Percentiles rank a stretch among this genome's conserved stretches.
phyloP scores from a whole-genome alignment of 371 early-diverging fungal species.

The Nematocida sp. region DNA sequence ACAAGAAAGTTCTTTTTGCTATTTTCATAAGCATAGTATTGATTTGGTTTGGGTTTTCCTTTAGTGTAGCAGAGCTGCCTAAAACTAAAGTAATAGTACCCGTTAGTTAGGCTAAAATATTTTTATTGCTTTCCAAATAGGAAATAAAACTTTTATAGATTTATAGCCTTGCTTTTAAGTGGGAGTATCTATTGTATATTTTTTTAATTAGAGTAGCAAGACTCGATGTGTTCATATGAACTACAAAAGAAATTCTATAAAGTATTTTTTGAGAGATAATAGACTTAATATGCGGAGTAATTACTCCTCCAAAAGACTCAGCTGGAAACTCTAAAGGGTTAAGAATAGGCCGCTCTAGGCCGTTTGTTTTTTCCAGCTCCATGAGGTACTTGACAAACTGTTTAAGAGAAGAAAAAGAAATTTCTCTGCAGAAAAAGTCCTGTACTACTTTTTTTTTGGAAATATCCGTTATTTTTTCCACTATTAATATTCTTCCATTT shows the following conservation, averaged over 20 bases:
- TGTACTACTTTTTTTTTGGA: neutral
- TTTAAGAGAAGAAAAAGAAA: slow-evolving; percentile 8
- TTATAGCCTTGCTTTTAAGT: neutral
- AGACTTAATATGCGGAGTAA: neutral
- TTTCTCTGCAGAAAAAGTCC: slow-evolving; percentile 42
- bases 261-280: neutral
- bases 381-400: neutral
- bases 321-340: slow-evolving; percentile 38
- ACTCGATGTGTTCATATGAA: too few species aligned
- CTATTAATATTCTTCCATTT: neutral
- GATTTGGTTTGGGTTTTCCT: too few species aligned
- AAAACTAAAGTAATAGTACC: too few species aligned
- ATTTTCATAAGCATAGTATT: too few species aligned
- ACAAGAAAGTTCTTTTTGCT: too few species aligned
- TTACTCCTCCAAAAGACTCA: neutral
- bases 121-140: too few species aligned
- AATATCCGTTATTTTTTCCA: neutral
- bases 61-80: too few species aligned
- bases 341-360: neutral
- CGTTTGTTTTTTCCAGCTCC: neutral
- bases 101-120: too few species aligned
- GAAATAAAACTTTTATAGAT: too few species aligned
- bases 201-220: neutral
- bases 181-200: neutral
- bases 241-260: neutral